phyloP scores from a whole-genome alignment of 768 basidiomycete species.

The Hydnum rufescens region DNA sequence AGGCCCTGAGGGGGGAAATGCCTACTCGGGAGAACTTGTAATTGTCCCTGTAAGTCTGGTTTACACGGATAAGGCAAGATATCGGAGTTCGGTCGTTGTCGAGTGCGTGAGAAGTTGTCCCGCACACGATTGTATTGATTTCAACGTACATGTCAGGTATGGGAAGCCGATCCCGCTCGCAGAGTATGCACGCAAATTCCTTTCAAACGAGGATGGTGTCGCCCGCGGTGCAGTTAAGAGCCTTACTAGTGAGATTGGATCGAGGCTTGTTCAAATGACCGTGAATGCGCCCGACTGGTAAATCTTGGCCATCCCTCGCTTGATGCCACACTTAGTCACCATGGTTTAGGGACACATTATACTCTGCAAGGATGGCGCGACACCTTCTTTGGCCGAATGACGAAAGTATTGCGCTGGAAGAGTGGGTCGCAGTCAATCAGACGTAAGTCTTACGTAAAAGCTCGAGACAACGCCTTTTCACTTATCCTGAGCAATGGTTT shows the following conservation, averaged over 20 bases:
- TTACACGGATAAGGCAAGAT: constrained; percentile 92
- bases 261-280: constrained; percentile 49
- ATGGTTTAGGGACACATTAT: constrained; percentile 59
- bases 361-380: constrained; percentile 78
- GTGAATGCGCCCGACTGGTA: constrained; percentile 89
- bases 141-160: constrained; percentile 31
- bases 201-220: constrained; percentile 44
- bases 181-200: constrained; percentile 56
- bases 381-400: constrained; percentile 85
- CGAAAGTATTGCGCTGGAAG: constrained; percentile 50
- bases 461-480: constrained; percentile 4
- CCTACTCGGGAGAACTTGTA: constrained; percentile 27
- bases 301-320: constrained; percentile 6
- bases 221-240: constrained; percentile 69
- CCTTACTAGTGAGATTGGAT: constrained; percentile 56
- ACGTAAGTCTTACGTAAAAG: constrained; percentile 38
- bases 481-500: constrained; percentile 2
- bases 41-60: constrained; percentile 78
- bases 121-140: background rate
- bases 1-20: constrained; percentile 28
- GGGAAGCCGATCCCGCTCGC: constrained; percentile 63
- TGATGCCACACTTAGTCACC: background rate
- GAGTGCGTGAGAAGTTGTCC: constrained; percentile 20
- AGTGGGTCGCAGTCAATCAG: constrained; percentile 73
- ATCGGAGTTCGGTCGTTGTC: constrained; percentile 62